Percentiles rank a stretch among this genome's conserved stretches.
Conservation (phyloP, 2,329 filamentous ascomycete species). For the Aspergillus flavus region DNA sequence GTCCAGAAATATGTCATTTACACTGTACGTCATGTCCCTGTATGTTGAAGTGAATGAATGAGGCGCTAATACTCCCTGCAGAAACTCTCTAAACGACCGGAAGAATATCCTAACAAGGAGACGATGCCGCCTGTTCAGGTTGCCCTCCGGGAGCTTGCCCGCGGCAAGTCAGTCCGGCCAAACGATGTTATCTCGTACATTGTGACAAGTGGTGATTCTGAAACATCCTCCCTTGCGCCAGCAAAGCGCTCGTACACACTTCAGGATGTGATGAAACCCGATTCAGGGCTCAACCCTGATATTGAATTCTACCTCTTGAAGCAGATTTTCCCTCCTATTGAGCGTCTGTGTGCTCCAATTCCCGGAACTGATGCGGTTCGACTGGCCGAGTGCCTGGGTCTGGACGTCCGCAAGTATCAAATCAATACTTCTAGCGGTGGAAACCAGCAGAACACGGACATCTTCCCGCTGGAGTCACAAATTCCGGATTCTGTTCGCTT, state of each 20-base stretch:
- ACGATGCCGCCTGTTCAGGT: conserved; percentile 98
- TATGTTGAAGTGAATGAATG: neutral
- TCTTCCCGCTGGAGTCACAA: conserved; percentile 90
- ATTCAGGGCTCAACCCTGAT: conserved; percentile 77
- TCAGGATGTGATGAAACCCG: conserved; percentile 78
- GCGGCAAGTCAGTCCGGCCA: conserved; percentile 84
- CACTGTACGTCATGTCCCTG: conserved; percentile 56
- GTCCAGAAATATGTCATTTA: conserved; percentile 93
- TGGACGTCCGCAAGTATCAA: conserved; percentile 86
- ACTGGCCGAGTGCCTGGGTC: conserved; percentile 88
- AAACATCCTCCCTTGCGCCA: conserved; percentile 62
- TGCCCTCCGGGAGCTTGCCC: conserved; percentile 81
- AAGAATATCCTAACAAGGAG: conserved; percentile 91
- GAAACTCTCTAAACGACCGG: conserved; percentile 91
- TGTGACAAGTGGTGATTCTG: conserved; percentile 70
- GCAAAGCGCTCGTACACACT: conserved; percentile 89
- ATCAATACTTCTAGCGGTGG: conserved; percentile 62
- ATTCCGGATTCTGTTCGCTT: conserved; percentile 91
- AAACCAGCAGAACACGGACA: conserved; percentile 64
- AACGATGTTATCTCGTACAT: conserved; percentile 97
- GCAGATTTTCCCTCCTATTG: conserved; percentile 96
- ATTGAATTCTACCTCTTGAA: conserved; percentile 99
- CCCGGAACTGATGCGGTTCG: conserved; percentile 86
- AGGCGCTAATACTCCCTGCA: conserved; percentile 28
- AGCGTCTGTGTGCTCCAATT: conserved; percentile 96